Base-by-base conservation (phyloP, 2,329 filamentous ascomycete species). In the Colletotrichum nymphaeae region DNA sequence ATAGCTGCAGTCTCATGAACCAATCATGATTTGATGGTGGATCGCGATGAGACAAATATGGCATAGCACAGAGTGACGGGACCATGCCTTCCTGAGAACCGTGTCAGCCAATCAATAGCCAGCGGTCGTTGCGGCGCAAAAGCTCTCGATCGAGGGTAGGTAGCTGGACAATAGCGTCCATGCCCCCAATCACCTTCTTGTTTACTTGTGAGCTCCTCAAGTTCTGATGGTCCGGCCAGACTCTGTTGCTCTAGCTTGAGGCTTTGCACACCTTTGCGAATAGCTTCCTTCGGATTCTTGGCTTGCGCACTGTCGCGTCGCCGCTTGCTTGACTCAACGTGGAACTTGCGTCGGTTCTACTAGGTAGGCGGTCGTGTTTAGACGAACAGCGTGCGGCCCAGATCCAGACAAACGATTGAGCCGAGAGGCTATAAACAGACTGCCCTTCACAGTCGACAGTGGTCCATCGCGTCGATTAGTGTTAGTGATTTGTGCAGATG, bases 1-100 rank as follows among this genome's bases (percentile, higher is more conserved):
- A 74, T 74, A 19, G 22, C 28, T 42, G 24, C 4, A 24, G 24
- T 52, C 24, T 2, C 8, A 2, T 55, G 0, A 3, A 14, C 72
- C 72, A 74, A 74, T 74, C 49, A 72, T 2, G 8, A 2, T 4
- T 1, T 5, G 4, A 11, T 2, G 3, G 72, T 67, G 69, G 69
- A 19, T 55, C 37, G 9, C 19, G n/a, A 59, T 74, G 69, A 74
- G 72, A 74, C 72, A 74, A 26, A 67, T 67, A 58, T 46, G 72
- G 72, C 63, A 72, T 74, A 74, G 69, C 72, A 72, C 53, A 24
- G 24, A 53, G 24, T 53, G 46, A 68, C 57, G 60, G 63, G 42
- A 59, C 53, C 52, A 72, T 22, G 68, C 37, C 22, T 63, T 63
- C 52, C 46, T 59, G 57, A 67, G 68, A 63, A 67, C 24, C 68